A percentile compares a stretch with the other conserved stretches of the same genome.
Conservation (phyloP, 2,329 filamentous ascomycete genomes). For the Aureobasidium vineae region DNA sequence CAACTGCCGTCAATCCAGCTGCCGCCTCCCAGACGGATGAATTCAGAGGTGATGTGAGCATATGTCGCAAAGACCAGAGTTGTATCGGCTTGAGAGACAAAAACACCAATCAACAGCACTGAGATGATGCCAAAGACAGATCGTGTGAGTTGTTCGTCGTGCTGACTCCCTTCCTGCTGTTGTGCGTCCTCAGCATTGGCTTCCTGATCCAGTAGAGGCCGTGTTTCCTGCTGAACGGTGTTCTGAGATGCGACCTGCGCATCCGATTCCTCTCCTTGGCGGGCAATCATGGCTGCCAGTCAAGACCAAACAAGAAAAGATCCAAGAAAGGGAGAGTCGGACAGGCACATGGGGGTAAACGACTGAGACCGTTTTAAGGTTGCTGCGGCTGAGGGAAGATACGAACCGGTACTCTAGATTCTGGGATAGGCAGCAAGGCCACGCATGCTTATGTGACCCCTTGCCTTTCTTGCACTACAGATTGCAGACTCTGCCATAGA, state of each 20-base stretch:
- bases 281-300: background rate
- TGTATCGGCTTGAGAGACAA: slow-evolving; percentile 63
- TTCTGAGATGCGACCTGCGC: background rate
- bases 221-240: background rate
- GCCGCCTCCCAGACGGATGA: slow-evolving; percentile 43
- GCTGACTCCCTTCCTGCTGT: background rate
- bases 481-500: background rate
- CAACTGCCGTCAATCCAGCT: slow-evolving; percentile 38
- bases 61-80: slow-evolving; percentile 67
- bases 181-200: background rate
- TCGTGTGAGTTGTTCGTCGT: background rate
- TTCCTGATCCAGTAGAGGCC: background rate
- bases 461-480: background rate
- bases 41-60: slow-evolving; percentile 51
- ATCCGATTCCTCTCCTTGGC: background rate
- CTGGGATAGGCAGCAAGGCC: background rate
- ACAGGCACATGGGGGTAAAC: slow-evolving; percentile 1
- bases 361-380: slow-evolving; percentile 10
- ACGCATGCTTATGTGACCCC: slow-evolving; percentile 20
- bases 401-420: slow-evolving; percentile 5
- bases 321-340: background rate
- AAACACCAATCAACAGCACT: slow-evolving; percentile 53
- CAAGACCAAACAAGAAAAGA: background rate
- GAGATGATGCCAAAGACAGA: slow-evolving; percentile 31
- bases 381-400: background rate